Conservation (phyloP, 768 basidiomycete genomes). For the Sarcodon sp. region DNA sequence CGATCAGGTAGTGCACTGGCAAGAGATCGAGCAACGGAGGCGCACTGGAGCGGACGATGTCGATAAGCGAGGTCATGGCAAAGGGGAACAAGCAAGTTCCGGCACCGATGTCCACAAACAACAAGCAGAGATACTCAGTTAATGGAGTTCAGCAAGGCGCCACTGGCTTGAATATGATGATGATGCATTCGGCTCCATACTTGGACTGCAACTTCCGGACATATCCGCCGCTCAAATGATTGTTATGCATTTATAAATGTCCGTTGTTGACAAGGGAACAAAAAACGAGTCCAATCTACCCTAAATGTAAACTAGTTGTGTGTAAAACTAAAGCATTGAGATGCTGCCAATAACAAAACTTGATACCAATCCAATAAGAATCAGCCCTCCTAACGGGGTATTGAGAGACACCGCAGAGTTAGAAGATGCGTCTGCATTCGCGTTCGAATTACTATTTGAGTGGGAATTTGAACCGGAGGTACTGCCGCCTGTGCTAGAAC, state of each 20-base stretch:
- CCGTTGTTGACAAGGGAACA: no score
- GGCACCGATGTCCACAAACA: no score
- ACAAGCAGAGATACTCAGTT: no score
- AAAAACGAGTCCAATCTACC: no score
- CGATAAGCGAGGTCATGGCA: conserved; percentile 33
- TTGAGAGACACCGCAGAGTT: neutral
- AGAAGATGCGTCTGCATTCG: no score
- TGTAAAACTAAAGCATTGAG: neutral
- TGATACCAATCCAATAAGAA: neutral
- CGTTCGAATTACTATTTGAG: neutral
- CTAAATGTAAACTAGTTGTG: neutral
- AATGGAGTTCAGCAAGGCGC: no score
- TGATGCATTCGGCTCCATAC: no score
- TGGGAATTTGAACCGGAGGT: neutral
- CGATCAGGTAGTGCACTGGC: neutral
- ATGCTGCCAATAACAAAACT: neutral
- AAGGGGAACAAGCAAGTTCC: neutral
- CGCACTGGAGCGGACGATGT: conserved; percentile 33
- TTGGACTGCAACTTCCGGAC: no score
- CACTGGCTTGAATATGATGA: no score
- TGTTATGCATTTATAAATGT: no score
- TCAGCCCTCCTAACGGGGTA: neutral
- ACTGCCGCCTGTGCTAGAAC: neutral
- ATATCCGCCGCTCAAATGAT: no score
- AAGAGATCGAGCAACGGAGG: neutral